Evolutionary conservation across 2,329 filamentous ascomycete genomes (phyloP).

Genomic region (Colletotrichum sp.): DNA sequence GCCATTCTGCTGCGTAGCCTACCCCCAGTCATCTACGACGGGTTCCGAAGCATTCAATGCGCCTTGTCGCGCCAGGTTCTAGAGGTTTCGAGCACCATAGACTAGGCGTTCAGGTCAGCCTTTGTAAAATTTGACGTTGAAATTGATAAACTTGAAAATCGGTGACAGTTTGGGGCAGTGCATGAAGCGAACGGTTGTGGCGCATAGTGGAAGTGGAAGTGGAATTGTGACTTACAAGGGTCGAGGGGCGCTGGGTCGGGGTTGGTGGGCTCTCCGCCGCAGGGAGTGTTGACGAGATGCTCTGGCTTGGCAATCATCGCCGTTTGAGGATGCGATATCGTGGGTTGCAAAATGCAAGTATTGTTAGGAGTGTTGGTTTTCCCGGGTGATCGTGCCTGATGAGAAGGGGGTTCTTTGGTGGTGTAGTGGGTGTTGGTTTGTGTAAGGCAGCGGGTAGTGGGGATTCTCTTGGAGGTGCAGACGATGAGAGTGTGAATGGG

Average conservation of each 20-base stretch:
- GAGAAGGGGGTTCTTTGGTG: not conserved
- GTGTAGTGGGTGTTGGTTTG: not conserved
- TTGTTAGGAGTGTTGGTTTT: not conserved
- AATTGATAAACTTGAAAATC: not conserved
- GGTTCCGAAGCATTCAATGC: not conserved
- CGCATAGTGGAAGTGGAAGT: not conserved
- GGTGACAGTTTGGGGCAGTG: not conserved
- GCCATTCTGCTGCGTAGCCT: not conserved
- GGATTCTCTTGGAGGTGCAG: not conserved
- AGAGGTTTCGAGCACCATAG: not conserved
- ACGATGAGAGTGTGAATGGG: not conserved
- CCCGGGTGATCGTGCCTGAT: not conserved
- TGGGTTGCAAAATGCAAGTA: not conserved
- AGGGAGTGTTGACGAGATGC: not conserved
- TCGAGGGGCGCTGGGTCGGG: conserved; percentile 1
- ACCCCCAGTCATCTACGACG: not conserved
- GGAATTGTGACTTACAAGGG: not conserved
- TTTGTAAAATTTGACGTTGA: not conserved
- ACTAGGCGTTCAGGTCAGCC: not conserved
- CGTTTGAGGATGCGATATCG: not conserved
- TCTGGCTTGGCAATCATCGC: not conserved
- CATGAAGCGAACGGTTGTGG: not conserved
- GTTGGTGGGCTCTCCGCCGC: not conserved
- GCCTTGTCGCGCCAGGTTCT: not conserved
- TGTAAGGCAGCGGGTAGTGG: not conserved